Base-by-base conservation (phyloP, 495 filamentous ascomycete species). In the Tetracladium setigerum region DNA sequence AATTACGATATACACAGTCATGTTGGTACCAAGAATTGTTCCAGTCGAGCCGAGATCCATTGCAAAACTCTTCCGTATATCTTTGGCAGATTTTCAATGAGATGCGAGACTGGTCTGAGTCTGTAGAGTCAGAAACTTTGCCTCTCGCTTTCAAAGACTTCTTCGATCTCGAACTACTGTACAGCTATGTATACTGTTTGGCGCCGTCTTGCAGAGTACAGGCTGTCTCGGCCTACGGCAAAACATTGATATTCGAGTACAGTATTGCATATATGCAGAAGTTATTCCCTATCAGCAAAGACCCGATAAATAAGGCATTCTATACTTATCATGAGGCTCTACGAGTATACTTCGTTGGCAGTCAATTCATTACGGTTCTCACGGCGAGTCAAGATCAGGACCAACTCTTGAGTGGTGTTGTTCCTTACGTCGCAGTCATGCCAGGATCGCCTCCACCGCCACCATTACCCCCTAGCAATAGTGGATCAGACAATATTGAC, bases 1-100 rank as follows among this genome's bases (percentile, higher is more conserved):
- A 76, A 49, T 77, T 97, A 2, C 83, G 90, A 15, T 76, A 80
- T 41, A 71, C 84, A 36, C 78, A 95, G 57, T 95, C 91, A 0
- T 66, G 67, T 16, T 91, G 84, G 69, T 97, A 95, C 53, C 86
- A 89, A 53, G 74, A 78, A 17, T 76, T 94, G 31, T 87, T 89
- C 57, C 84, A 89, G 53, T 82, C 77, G 18, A 76, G 81, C 17
- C 73, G 74, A 7, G 68, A 76, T n/a, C 74, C 72, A 12, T 69
- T 82, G n/a, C 70, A 77, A 19, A 71, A 86, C 32, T 59, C 82
- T 0, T 59, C 73, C 14, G 64, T 68, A 0, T 80, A 79, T 52
- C 78, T 79, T 32, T 83, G 79, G 73, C 69, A 71, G 45, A 73
- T 82, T 54, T 84, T 77, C 50, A 69, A 73, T 39, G 72, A 78